Evolutionary conservation across 768 basidiomycete genomes (phyloP).

Genomic region (Rhodosporidiobolus sp.): DNA sequence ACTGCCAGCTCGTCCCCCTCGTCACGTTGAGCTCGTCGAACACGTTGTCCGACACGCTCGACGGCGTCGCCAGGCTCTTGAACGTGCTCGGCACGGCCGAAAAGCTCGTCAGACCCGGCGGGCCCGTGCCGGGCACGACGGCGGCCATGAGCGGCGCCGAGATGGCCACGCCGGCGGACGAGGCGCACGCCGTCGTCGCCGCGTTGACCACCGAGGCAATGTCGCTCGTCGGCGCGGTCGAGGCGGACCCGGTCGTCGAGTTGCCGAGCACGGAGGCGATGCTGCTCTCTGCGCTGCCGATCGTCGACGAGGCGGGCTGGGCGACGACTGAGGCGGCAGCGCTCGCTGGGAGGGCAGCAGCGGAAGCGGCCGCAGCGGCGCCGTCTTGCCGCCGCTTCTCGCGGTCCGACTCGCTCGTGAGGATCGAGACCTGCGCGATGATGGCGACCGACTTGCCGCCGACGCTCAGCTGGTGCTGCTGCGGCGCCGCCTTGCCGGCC

Average conservation of each 20-base stretch:
- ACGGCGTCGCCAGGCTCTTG: constrained; percentile 31
- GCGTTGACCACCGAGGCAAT: constrained; percentile 3
- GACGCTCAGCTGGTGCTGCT: constrained; percentile 4
- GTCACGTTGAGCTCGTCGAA: constrained; percentile 69
- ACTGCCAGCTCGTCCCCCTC: constrained; percentile 83
- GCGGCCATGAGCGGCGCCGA: neutral
- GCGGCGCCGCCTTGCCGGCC: neutral
- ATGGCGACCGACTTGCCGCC: constrained; percentile 19
- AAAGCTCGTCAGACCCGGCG: constrained; percentile 11
- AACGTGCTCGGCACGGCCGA: constrained; percentile 42
- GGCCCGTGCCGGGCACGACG: neutral
- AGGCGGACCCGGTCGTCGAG: neutral
- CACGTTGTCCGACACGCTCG: constrained; percentile 53
- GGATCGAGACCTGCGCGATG: constrained; percentile 25
- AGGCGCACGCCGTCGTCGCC: constrained; percentile 18
- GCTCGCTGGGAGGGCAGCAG: neutral
- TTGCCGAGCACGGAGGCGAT: no score
- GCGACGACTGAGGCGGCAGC: neutral
- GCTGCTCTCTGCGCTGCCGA: no score
- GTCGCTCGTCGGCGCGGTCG: neutral
- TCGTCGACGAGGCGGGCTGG: no score
- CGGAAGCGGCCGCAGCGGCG: no score
- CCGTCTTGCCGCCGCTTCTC: neutral
- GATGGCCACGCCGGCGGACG: constrained; percentile 12
- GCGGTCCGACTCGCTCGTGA: constrained; percentile 11